Conservation (phyloP, 768 basidiomycete species). For the Tylopilus intermedius region DNA sequence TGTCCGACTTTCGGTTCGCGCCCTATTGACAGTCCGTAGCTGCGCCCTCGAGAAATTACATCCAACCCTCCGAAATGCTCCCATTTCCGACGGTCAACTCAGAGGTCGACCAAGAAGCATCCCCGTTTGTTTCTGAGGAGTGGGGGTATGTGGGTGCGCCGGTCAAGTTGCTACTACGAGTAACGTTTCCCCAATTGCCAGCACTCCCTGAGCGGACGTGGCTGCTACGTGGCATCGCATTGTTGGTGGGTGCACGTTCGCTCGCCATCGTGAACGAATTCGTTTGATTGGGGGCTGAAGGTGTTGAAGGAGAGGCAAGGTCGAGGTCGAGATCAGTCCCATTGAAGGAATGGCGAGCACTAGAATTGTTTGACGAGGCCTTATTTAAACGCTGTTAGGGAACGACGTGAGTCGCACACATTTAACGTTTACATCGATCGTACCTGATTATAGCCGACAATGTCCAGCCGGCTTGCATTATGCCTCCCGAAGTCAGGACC, state of each 20-base stretch:
- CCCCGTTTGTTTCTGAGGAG: slow-evolving; percentile 48
- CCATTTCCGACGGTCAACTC: slow-evolving; percentile 48
- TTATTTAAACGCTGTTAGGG: slow-evolving; percentile 43
- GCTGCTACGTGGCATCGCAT: slow-evolving; percentile 43
- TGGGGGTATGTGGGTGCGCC: slow-evolving; percentile 50
- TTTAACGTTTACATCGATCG: slow-evolving; percentile 16
- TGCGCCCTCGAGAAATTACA: slow-evolving; percentile 18
- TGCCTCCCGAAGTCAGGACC: slow-evolving; percentile 82
- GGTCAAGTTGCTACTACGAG: slow-evolving; percentile 49
- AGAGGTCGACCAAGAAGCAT: slow-evolving; percentile 55
- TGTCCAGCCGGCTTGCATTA: slow-evolving; percentile 63
- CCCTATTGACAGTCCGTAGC: slow-evolving; percentile 1
- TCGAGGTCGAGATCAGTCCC: slow-evolving; percentile 62
- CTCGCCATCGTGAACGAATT: slow-evolving; percentile 37
- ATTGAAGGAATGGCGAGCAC: slow-evolving; percentile 70
- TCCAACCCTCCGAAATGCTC: slow-evolving; percentile 52
- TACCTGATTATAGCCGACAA: slow-evolving; percentile 70
- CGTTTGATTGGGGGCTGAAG: slow-evolving; percentile 41
- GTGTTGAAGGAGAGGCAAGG: slow-evolving; percentile 53
- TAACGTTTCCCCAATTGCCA: slow-evolving; percentile 70
- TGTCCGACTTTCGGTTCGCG: slow-evolving; percentile 40
- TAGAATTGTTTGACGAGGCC: slow-evolving; percentile 43
- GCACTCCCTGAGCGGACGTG: slow-evolving; percentile 78
- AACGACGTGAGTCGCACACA: slow-evolving; percentile 14
- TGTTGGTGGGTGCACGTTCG: slow-evolving; percentile 34